Evolutionary conservation across 129 eudicot genomes (phyloP).

Genomic region (Helianthus annuus): HanXRQr2.0-SUNRISE NC_035440.2:589551-590050

Average conservation of each 20-base stretch:
- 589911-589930: conserved; percentile 74
- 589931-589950: conserved; percentile 59
- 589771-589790: background rate
- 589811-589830: conserved; percentile 12
- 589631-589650: conserved; percentile 86
- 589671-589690: conserved; percentile 62
- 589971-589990: conserved; percentile 83
- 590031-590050: conserved; percentile 74
- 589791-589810: background rate
- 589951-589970: conserved; percentile 80
- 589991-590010: conserved; percentile 72
- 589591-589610: conserved; percentile 80
- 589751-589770: conserved; percentile 68
- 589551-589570: conserved; percentile 76
- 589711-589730: conserved; percentile 82
- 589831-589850: conserved; percentile 86
- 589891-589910: conserved; percentile 80
- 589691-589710: conserved; percentile 72
- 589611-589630: conserved; percentile 66
- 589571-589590: conserved; percentile 78
- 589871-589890: conserved; percentile 81
- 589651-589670: conserved; percentile 94
- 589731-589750: conserved; percentile 61
- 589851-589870: conserved; percentile 76
- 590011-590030: conserved; percentile 71